A percentile compares a stretch with the other conserved stretches of the same genome.
These are phyloP conservation scores for Oenanthe sinensis DNA, from an alignment of 129 eudicot species.

Conservation along the genomic window DNA sequence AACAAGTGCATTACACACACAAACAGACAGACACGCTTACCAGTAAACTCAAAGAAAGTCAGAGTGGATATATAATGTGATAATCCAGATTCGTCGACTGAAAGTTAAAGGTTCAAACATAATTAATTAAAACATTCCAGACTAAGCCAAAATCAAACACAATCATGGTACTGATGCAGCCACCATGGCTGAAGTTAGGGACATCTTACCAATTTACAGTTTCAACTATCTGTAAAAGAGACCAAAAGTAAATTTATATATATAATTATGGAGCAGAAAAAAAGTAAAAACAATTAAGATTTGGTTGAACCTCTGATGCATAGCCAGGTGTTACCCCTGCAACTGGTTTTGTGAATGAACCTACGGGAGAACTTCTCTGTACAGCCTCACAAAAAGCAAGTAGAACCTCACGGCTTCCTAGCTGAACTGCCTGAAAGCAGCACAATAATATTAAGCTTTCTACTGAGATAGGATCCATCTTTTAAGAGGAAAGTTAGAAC, in stretches of 20 bases:
- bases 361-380: slow-evolving; percentile 90
- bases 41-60: not conserved
- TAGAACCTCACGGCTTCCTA: slow-evolving; percentile 70
- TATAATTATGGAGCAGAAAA: not conserved
- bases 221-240: not conserved
- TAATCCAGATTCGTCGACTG: not conserved
- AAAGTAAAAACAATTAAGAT: not conserved
- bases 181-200: not conserved
- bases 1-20: not conserved
- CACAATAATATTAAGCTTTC: slow-evolving; percentile 2
- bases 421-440: slow-evolving; percentile 70
- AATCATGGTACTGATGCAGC: not conserved
- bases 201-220: not conserved
- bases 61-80: not conserved
- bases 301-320: slow-evolving; percentile 73
- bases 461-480: not conserved
- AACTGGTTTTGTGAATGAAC: slow-evolving; percentile 79
- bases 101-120: no score
- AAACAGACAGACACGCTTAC: not conserved
- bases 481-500: not conserved
- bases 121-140: not conserved
- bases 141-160: not conserved
- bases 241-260: not conserved
- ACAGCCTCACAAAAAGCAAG: slow-evolving; percentile 98
- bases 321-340: slow-evolving; percentile 91